These are phyloP conservation scores for Luffa aegyptiaca DNA, from an alignment of 306 rosid genomes.

Conservation along the genomic window DNA sequence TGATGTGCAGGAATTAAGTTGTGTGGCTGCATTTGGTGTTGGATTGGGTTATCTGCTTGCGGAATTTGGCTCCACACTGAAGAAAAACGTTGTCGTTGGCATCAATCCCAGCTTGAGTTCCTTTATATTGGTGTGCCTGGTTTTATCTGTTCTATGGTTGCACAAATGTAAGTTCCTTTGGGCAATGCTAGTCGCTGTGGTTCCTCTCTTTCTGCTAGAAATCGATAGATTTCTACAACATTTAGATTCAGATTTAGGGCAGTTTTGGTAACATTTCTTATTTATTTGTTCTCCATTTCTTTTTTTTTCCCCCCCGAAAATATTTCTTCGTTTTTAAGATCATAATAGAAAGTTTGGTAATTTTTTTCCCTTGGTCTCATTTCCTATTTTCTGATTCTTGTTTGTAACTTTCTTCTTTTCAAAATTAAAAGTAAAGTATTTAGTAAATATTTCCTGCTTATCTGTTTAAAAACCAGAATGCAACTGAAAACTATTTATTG, in stretches of 20 bases:
- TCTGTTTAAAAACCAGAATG: too few relatives aligned
- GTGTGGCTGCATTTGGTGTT: constrained; percentile 13
- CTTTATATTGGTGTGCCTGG: background rate
- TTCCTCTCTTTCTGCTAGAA: background rate
- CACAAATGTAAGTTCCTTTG: background rate
- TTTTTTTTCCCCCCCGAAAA: too few relatives aligned
- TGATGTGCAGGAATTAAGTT: constrained; percentile 17
- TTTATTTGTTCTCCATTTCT: too few relatives aligned
- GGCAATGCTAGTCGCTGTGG: background rate
- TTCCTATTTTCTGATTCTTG: too few relatives aligned
- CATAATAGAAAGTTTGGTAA: too few relatives aligned
- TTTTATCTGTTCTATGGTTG: background rate
- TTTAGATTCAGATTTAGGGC: background rate
- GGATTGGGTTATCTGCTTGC: constrained; percentile 4
- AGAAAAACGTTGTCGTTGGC: background rate
- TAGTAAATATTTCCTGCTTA: too few relatives aligned
- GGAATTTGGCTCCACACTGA: constrained; percentile 12
- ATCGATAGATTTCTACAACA: background rate
- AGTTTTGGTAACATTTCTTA: too few relatives aligned
- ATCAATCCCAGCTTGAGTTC: background rate
- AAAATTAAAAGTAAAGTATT: too few relatives aligned
- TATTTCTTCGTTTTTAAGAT: too few relatives aligned
- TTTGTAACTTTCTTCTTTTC: too few relatives aligned
- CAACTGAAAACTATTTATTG: too few relatives aligned
- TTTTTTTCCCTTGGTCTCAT: too few relatives aligned